phyloP scores from a whole-genome alignment of 352 stramenopile genomes.

The Phytophthora ohioensis region DNA sequence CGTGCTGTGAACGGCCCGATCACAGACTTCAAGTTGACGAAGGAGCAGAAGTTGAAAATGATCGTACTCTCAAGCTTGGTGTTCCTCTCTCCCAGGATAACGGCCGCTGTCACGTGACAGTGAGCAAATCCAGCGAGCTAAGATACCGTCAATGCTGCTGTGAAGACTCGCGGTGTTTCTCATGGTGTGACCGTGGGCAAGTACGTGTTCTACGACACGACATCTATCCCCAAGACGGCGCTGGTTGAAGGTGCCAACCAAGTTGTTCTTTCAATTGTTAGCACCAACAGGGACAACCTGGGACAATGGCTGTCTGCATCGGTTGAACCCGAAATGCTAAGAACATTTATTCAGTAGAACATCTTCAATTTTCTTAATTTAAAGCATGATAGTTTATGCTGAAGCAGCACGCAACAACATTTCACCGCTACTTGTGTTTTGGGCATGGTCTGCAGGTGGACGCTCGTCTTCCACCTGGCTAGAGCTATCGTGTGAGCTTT shows the following conservation, averaged over 20 bases:
- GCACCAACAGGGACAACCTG: constrained; percentile 46
- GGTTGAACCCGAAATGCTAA: constrained; percentile 34
- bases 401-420: no score
- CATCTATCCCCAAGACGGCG: constrained; percentile 43
- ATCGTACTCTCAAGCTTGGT: constrained; percentile 52
- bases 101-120: constrained; percentile 45
- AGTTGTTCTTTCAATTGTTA: constrained; percentile 50
- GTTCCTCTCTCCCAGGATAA: constrained; percentile 54
- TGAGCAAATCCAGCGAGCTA: constrained; percentile 49
- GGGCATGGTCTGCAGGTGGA: no score
- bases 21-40: constrained; percentile 47
- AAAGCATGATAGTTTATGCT: no score
- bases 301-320: constrained; percentile 54
- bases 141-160: constrained; percentile 38
- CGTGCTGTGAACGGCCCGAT: constrained; percentile 58
- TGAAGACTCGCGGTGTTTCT: constrained; percentile 60
- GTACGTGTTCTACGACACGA: constrained; percentile 57
- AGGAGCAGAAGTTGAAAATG: constrained; percentile 28
- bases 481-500: no score
- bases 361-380: no score
- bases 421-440: no score
- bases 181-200: constrained; percentile 53
- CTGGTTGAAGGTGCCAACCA: constrained; percentile 48
- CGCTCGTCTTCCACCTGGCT: constrained; percentile 7
- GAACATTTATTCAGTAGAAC: no score